A percentile compares a stretch with the other conserved stretches of the same genome.
These are phyloP conservation scores for Carallia pectinifolia DNA, from an alignment of 345 rosid genomes.

Conservation along the genomic window DNA sequence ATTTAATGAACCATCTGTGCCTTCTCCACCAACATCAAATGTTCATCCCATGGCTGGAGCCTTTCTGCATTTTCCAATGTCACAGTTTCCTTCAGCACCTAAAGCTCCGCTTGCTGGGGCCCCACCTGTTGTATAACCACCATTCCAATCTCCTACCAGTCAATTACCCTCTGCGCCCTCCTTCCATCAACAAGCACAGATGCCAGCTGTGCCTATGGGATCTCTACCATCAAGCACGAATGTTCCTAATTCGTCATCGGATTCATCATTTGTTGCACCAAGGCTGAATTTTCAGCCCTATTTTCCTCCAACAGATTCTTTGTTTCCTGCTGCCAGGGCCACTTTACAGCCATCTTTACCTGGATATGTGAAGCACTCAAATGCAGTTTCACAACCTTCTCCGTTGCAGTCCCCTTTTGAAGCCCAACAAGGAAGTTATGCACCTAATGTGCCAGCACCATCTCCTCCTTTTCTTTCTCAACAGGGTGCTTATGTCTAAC, in stretches of 20 bases:
- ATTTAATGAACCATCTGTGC: conserved; percentile 39
- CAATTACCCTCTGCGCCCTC: conserved; percentile 47
- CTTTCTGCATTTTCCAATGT: conserved; percentile 54
- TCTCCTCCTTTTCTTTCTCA: conserved; percentile 51
- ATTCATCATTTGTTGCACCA: conserved; percentile 30
- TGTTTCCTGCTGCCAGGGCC: conserved; percentile 41
- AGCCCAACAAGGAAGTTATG: conserved; percentile 51
- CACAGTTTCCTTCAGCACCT: conserved; percentile 42
- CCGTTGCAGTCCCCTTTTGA: conserved; percentile 49
- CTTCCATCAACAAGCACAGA: conserved; percentile 49
- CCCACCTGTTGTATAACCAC: conserved; percentile 51
- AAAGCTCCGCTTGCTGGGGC: conserved; percentile 45
- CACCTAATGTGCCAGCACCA: conserved; percentile 35
- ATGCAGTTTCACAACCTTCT: conserved; percentile 43
- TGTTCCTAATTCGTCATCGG: conserved; percentile 38
- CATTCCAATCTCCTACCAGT: conserved; percentile 50
- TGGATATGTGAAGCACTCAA: conserved; percentile 58
- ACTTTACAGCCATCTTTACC: conserved; percentile 52
- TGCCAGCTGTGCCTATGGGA: conserved; percentile 57
- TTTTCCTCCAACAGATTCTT: conserved; percentile 37
- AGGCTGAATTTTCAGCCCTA: conserved; percentile 57
- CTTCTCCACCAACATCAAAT: conserved; percentile 48
- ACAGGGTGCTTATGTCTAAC: conserved; percentile 48
- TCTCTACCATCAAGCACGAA: conserved; percentile 42
- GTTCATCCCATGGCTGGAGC: conserved; percentile 48